Evolutionary conservation across 2,329 filamentous ascomycete genomes (phyloP).

Genomic region (Falciphora oryzae): DNA sequence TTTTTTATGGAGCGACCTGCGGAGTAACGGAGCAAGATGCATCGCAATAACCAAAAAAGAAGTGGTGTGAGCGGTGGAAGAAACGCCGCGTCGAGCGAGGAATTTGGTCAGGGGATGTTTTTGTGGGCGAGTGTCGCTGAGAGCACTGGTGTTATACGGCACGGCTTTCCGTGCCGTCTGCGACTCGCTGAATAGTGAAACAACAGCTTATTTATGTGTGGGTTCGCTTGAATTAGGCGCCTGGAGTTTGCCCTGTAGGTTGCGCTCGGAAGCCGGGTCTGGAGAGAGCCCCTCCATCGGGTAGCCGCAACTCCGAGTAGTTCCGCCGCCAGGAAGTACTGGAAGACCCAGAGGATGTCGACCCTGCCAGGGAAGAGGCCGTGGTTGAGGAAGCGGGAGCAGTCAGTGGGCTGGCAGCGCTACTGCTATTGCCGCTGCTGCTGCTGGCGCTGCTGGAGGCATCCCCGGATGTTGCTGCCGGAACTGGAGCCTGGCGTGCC

Average conservation of each 20-base stretch:
- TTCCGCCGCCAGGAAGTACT: neutral
- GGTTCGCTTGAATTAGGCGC: neutral
- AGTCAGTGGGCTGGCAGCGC: neutral
- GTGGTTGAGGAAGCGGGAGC: neutral
- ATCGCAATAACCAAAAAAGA: neutral
- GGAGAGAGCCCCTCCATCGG: neutral
- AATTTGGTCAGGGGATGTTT: neutral
- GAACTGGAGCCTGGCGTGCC: neutral
- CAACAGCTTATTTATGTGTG: neutral
- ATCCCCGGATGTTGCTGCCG: neutral
- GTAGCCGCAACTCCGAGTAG: neutral
- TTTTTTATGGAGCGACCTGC: neutral
- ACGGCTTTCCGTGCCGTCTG: neutral
- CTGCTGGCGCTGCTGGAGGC: constrained; percentile 4
- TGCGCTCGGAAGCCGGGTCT: neutral
- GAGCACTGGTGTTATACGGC: neutral
- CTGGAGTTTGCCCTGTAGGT: neutral
- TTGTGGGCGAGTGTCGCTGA: neutral
- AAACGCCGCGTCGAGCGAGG: neutral
- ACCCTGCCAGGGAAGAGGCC: constrained; percentile 9
- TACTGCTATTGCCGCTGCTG: constrained; percentile 2
- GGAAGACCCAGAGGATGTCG: constrained; percentile 7
- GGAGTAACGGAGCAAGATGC: neutral
- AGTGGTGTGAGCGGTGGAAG: too few species aligned
- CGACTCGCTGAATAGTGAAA: neutral